These are phyloP conservation scores for Beauveria varroae DNA, from an alignment of 2,329 filamentous ascomycete genomes.

Conservation along the genomic window DNA sequence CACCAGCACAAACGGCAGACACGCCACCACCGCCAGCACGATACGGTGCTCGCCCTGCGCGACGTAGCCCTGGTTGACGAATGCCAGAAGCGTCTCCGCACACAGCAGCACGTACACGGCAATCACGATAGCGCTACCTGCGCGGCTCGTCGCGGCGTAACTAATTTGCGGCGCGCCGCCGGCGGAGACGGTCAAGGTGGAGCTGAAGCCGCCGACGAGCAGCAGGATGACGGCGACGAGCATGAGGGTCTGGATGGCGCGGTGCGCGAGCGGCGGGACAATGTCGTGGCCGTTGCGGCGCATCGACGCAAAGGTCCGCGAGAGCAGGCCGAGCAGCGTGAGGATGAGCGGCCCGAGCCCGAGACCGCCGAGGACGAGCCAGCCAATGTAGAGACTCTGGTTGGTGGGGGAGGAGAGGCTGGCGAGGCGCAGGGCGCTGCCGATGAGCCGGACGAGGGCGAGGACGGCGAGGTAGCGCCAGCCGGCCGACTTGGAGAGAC, in stretches of 20 bases:
- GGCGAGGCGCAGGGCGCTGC: slow-evolving; percentile 36
- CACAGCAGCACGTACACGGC: slow-evolving; percentile 33
- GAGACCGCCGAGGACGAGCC: slow-evolving; percentile 24
- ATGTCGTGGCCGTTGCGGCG: slow-evolving; percentile 27
- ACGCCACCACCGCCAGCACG: slow-evolving; percentile 33
- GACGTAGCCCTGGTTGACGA: slow-evolving; percentile 30
- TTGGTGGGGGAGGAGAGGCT: slow-evolving; percentile 44
- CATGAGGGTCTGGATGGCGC: slow-evolving; percentile 34
- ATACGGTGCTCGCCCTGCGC: slow-evolving; percentile 48
- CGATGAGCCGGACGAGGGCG: slow-evolving; percentile 49
- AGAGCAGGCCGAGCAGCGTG: slow-evolving; percentile 26
- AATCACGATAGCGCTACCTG: slow-evolving; percentile 24
- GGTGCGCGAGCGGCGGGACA: slow-evolving; percentile 23
- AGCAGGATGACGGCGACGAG: slow-evolving; percentile 30
- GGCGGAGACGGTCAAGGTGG: slow-evolving; percentile 20
- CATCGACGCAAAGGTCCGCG: slow-evolving; percentile 38
- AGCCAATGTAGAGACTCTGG: slow-evolving; percentile 25
- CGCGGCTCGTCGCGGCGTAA: slow-evolving; percentile 21
- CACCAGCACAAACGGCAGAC: slow-evolving; percentile 27
- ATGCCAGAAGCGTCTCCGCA: slow-evolving; percentile 30
- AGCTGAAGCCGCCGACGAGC: slow-evolving; percentile 20
- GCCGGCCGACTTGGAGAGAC: slow-evolving; percentile 52
- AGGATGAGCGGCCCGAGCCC: slow-evolving; percentile 41
- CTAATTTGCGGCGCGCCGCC: slow-evolving; percentile 18
- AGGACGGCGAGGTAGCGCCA: slow-evolving; percentile 55